Base-by-base conservation (phyloP, 176 grass and related monocot genomes). In the Hsuehochloa calcarea region DNA sequence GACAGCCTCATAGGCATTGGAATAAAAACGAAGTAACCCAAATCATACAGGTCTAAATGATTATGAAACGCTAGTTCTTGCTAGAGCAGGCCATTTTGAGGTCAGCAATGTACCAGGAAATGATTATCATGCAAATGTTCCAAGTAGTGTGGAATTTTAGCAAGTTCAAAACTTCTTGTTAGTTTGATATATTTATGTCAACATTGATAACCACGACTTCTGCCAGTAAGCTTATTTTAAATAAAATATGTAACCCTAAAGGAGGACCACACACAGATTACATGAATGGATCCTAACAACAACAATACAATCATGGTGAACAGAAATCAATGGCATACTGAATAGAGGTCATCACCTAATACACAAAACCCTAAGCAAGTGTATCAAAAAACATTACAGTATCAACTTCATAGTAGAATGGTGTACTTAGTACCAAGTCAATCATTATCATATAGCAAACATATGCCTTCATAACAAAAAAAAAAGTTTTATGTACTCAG, bases 361-460 rank as follows among this genome's bases (percentile, higher is more conserved):
- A 56, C 3, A 52, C 6, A 10, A 14, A 67, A 66, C 50, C 61
- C n/a, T 41, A 87, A 59, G 31, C 49, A 83, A 44, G 35, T 35
- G 46, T 40, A 89, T 51, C 17, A 17, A 77, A 15, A 37, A 39
- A 58, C 40, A 65, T 44, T 54, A 55, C 68, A 86, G 39, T 71
- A 82, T 72, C 22, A 74, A 78, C 10, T 73, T 82, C 65, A 82
- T 44, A 27, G 37, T 56, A 68, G n/a, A 82, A 78, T 74, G n/a
- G 63, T 2, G 14, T 15, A 87, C 45, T 68, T 37, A 46, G 43
- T 55, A 79, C 27, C 49, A 61, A 79, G 44, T 68, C 59, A 73
- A 65, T 26, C 27, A 65, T n/a, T 74, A 65, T 66, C 59, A 81
- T n/a, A 75, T 37, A 75, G 64, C 52, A 72, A 77, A 86, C 17